Conservation (phyloP, 2,329 filamentous ascomycete species). For the Dothiorella sarmentorum region DNA sequence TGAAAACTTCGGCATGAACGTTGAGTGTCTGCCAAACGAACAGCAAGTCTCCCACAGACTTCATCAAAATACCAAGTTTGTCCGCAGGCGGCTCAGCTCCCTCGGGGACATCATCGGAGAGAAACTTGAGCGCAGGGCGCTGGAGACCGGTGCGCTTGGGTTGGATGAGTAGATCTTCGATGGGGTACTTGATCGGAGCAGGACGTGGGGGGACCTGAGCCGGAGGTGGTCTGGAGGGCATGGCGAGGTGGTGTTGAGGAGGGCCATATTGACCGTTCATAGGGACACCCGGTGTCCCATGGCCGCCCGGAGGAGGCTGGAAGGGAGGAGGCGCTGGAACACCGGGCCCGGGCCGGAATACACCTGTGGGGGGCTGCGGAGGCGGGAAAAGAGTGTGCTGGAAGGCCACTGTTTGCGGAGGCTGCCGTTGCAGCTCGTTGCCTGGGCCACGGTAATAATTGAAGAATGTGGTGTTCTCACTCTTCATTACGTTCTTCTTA, state of each 20-base stretch:
- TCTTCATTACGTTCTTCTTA: conserved; percentile 64
- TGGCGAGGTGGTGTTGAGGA: neutral
- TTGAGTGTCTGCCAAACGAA: conserved; percentile 97
- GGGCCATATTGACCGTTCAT: conserved; percentile 12
- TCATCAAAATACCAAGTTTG: conserved; percentile 64
- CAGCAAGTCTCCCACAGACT: conserved; percentile 77
- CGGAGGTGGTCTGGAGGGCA: conserved; percentile 4
- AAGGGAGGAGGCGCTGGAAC: conserved; percentile 7
- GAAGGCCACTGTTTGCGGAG: conserved; percentile 2
- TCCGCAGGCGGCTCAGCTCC: conserved; percentile 39
- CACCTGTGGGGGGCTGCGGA: neutral
- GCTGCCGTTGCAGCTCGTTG: conserved; percentile 10
- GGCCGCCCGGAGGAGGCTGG: neutral
- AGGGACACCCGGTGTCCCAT: neutral
- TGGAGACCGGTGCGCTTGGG: conserved; percentile 60
- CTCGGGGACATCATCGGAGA: conserved; percentile 59
- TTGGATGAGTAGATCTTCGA: conserved; percentile 84
- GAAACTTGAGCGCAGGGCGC: conserved; percentile 73
- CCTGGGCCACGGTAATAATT: conserved; percentile 12
- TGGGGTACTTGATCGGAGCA: conserved; percentile 83
- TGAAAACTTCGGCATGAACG: conserved; percentile 94
- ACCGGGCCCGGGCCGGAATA: conserved; percentile 9
- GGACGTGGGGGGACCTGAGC: conserved; percentile 46
- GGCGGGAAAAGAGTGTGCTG: conserved; percentile 4
- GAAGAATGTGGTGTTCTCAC: conserved; percentile 13